Evolutionary conservation across 495 filamentous ascomycete species (phyloP), one percentile per base, ranked within the genome.

Genomic region (Penicillium malachiteum): DNA sequence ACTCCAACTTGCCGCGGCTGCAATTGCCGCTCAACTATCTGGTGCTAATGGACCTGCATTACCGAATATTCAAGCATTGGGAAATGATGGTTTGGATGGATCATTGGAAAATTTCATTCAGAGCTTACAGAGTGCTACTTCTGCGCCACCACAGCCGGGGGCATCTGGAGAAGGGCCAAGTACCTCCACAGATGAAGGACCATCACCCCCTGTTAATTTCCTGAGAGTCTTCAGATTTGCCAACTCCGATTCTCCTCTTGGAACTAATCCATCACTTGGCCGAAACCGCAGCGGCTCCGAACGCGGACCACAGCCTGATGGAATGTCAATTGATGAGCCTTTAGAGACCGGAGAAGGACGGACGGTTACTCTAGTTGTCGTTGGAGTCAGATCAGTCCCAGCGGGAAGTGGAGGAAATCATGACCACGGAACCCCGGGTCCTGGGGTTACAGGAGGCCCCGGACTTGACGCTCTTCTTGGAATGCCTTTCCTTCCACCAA

Each of bases 361-460:
- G 13, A 85, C 82, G 56, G 83, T 88, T 13, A 86, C 85, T 7
- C 75, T 88, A 49, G 85, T 88, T 32, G 81, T 90, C 39, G 87
- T 91, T 42, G 87, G 88, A 9, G 88, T 91, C 39, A 77, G 87
- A 32, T 88, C 86, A 10, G 85, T 89, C 37, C 81, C 81, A 14
- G 77, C 84, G 13, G 73, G 78, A 39, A 79, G 72, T 50, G 74
- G 71, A 40, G 58, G 71, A 12, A 65, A 69, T 26, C 66, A 66
- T 43, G 83, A 74, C 44, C 81, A 70, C 63, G 82, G 65, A 52
- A 65, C 64, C 58, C 73, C 66, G 46, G 69, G 60, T 12, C 64
- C 71, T 14, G 72, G 68, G 48, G 67, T 56, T n/a, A 63, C 71
- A 17, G 72, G 67, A 14, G 69, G 69, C 9, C 64, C 66, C n/a